Evolutionary conservation across 305 asterid species (phyloP), one percentile per base, ranked within the genome.

Genomic region (Caryopteris hybrid): DNA sequence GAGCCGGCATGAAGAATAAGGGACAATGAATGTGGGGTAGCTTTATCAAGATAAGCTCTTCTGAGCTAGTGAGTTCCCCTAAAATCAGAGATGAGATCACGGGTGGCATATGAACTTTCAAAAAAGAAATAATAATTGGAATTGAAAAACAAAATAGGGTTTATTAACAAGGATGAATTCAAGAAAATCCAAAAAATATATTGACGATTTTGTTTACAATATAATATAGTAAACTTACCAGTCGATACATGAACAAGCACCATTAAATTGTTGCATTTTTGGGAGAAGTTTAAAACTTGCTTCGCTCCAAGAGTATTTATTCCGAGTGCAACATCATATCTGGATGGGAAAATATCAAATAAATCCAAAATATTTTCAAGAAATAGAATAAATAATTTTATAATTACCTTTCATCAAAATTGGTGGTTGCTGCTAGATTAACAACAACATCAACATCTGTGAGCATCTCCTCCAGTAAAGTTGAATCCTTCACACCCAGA

Each of bases 351-450:
- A 20, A 4, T 18, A 8, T 55, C 38, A 31, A 66, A 33, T 61
- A 17, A 52, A 21, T 31, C 6, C 14, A 3, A 17, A 21, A 13
- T 27, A 31, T 3, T 31, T 31, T 31, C 5, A 27, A 31, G 4
- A n/a, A n/a, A n/a, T n/a, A n/a, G n/a, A n/a, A n/a, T n/a, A n/a
- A n/a, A n/a, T n/a, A n/a, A n/a, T n/a, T n/a, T n/a, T n/a, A n/a
- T 25, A 29, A 29, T 29, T 29, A 75, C 90, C 91, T 85, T 73
- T 83, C 85, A 73, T 74, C 88, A 79, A 80, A 83, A 5, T 80
- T 56, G 38, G 81, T 85, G 42, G 81, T 82, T 66, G 90, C 90
- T 43, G 90, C 90, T 68, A 77, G 54, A 63, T 85, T 82, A 56
- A 82, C 73, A 3, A 85, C 82, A 56, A 82, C 79, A 45, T 78